These are phyloP conservation scores for Chaetomium strumarium DNA, from an alignment of 2,329 filamentous ascomycete genomes.

Conservation along the genomic window DNA sequence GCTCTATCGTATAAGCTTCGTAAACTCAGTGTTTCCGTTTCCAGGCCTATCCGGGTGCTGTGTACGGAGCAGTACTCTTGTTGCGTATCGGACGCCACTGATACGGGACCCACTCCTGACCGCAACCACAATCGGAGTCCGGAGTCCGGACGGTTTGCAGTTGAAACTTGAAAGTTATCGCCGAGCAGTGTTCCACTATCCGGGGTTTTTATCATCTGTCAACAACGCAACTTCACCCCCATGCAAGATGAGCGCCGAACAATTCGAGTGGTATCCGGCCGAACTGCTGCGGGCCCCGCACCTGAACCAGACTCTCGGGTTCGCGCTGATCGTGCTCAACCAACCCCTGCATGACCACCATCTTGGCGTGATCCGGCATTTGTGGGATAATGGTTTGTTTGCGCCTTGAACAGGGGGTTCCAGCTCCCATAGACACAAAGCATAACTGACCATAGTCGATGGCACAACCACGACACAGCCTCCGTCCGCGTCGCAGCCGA, in stretches of 20 bases:
- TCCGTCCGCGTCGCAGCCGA: conserved; percentile 74
- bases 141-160: no score
- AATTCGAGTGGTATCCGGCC: conserved; percentile 18
- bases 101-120: no score
- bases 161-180: no score
- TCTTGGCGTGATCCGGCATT: conserved; percentile 40
- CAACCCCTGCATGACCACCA: conserved; percentile 41
- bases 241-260: neutral
- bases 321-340: conserved; percentile 47
- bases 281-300: conserved; percentile 5
- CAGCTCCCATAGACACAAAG: no score
- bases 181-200: no score
- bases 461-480: conserved; percentile 39
- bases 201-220: neutral
- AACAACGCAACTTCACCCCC: neutral
- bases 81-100: no score
- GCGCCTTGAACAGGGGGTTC: neutral
- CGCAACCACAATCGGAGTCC: no score
- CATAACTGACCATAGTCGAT: neutral
- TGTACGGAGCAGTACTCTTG: no score
- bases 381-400: conserved; percentile 44
- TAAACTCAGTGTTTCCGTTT: no score
- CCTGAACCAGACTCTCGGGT: conserved; percentile 14
- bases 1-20: no score
- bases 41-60: no score